Conservation (phyloP, 169 alveolate genomes). For the Neospora caninum region DNA sequence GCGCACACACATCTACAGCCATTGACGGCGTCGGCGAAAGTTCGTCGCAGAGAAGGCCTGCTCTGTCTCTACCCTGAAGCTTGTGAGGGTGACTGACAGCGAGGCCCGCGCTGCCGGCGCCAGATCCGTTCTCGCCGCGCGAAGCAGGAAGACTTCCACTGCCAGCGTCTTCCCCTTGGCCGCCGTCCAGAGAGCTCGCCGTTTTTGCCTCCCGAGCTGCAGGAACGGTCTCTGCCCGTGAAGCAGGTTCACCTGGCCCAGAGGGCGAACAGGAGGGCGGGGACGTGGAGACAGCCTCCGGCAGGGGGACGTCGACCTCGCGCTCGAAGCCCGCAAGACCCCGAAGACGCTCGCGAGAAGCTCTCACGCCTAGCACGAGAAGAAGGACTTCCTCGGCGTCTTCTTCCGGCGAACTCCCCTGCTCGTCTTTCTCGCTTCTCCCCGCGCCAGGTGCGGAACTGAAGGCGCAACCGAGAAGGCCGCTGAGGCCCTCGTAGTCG, state of each 20-base stretch:
- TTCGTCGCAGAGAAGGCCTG: not conserved
- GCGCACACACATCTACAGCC: conserved; percentile 23
- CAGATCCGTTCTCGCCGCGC: too few species aligned
- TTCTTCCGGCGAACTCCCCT: not conserved
- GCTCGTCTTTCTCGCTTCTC: not conserved
- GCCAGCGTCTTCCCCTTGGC: not conserved
- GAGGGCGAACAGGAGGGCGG: too few species aligned
- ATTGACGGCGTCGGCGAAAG: not conserved
- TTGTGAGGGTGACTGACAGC: not conserved
- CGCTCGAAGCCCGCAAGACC: not conserved
- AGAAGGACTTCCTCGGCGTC: conserved; percentile 1
- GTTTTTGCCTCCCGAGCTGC: too few species aligned
- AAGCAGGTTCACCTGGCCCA: too few species aligned
- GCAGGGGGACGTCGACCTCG: not conserved
- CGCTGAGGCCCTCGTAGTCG: not conserved
- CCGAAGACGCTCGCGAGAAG: not conserved
- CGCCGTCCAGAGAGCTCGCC: too few species aligned
- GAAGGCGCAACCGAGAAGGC: not conserved
- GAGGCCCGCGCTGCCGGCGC: too few species aligned
- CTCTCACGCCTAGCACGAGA: not conserved
- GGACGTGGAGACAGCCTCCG: not conserved
- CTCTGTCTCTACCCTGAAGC: not conserved
- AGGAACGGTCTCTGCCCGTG: too few species aligned
- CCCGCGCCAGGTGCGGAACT: not conserved
- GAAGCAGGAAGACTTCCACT: not conserved